phyloP scores from a whole-genome alignment of 1,284 basidiomycete species.

The Heterobasidion occidentale region DNA sequence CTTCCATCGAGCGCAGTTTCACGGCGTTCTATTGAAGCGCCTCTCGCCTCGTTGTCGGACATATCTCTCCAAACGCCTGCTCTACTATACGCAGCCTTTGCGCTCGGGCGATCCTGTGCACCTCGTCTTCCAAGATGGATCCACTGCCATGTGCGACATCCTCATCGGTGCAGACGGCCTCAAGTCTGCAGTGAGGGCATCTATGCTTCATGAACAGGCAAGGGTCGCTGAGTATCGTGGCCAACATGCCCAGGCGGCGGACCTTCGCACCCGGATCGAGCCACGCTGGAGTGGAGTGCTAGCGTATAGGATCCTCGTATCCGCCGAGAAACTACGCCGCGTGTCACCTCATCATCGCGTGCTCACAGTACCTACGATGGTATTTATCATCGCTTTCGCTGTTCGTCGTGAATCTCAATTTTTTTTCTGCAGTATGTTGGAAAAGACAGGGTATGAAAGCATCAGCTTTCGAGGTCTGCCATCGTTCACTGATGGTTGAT shows the following conservation, averaged over 20 bases:
- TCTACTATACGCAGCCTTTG: conserved; percentile 24
- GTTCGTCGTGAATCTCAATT: background rate
- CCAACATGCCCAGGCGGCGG: conserved; percentile 10
- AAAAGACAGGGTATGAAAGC: conserved; percentile 25
- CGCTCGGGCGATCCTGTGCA: conserved; percentile 17
- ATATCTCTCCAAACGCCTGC: conserved; percentile 30
- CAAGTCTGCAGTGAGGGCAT: conserved; percentile 21
- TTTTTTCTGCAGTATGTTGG: conserved; percentile 31
- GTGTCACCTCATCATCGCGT: conserved; percentile 25
- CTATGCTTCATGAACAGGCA: conserved; percentile 18
- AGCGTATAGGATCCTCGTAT: conserved; percentile 31
- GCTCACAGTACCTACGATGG: conserved; percentile 25
- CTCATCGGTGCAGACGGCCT: conserved; percentile 45
- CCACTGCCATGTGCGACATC: conserved; percentile 33
- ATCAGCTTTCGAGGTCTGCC: background rate
- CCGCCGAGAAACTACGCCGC: conserved; percentile 23
- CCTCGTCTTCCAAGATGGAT: conserved; percentile 37
- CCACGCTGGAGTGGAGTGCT: conserved; percentile 31
- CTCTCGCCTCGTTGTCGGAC: conserved; percentile 23
- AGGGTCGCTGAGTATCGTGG: conserved; percentile 10
- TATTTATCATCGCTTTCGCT: conserved; percentile 16
- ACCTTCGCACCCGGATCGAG: conserved; percentile 15
- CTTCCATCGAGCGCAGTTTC: conserved; percentile 38
- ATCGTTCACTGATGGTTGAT: background rate
- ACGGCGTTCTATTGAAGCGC: conserved; percentile 27